These are phyloP conservation scores for Fusarium zealandicum DNA, from an alignment of 2,329 filamentous ascomycete species.

Conservation along the genomic window DNA sequence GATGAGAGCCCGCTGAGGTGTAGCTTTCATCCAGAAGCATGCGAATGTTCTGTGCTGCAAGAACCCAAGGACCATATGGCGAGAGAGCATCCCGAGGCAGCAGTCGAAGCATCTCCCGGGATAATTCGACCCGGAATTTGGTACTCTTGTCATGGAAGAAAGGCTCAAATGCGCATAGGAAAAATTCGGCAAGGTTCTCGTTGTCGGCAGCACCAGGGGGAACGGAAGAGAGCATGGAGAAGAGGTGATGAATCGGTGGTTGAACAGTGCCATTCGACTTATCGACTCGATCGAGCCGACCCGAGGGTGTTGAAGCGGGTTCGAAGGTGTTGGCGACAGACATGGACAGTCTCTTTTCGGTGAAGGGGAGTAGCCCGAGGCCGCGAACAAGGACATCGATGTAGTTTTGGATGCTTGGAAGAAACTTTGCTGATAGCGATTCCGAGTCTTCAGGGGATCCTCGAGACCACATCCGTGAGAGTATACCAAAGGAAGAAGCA, in stretches of 20 bases:
- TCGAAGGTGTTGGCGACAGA: constrained; percentile 64
- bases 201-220: constrained; percentile 58
- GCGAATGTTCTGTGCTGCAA: constrained; percentile 57
- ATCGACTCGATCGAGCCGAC: constrained; percentile 60
- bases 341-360: constrained; percentile 64
- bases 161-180: constrained; percentile 62
- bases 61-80: constrained; percentile 60
- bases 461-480: constrained; percentile 71
- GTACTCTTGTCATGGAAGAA: constrained; percentile 62
- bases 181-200: constrained; percentile 53
- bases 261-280: constrained; percentile 60
- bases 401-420: constrained; percentile 61
- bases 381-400: constrained; percentile 57
- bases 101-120: constrained; percentile 59
- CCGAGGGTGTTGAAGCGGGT: constrained; percentile 71
- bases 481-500: constrained; percentile 71
- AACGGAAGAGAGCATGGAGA: constrained; percentile 64
- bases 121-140: constrained; percentile 55
- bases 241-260: constrained; percentile 71
- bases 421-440: constrained; percentile 56
- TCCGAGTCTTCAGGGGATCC: constrained; percentile 52
- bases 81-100: constrained; percentile 54
- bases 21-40: constrained; percentile 49
- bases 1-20: constrained; percentile 31
- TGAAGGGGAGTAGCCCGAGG: constrained; percentile 67